A percentile compares a stretch with the other conserved stretches of the same genome.
Conservation (phyloP, 2,329 filamentous ascomycete species). For the Hymenoscyphus occultus region DNA sequence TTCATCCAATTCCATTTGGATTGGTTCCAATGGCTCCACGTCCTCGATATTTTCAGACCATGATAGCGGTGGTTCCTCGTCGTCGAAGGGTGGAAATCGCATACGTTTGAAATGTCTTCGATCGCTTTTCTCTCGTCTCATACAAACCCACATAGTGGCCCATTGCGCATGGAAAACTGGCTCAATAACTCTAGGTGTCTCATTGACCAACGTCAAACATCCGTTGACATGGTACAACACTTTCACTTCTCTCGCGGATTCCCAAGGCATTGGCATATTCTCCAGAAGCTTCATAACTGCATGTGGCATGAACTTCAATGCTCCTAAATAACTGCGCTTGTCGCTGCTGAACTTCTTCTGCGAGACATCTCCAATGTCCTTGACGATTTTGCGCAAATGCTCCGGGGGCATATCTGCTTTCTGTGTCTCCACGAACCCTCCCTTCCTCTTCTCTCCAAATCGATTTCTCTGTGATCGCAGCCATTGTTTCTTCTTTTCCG, state of each 20-base stretch:
- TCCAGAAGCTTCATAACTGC: slow-evolving; percentile 95
- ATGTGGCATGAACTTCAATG: slow-evolving; percentile 98
- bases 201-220: slow-evolving; percentile 94
- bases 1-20: slow-evolving; percentile 97
- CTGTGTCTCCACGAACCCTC: slow-evolving; percentile 94
- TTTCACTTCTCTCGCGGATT: slow-evolving; percentile 92
- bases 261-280: slow-evolving; percentile 99
- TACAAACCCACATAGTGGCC: slow-evolving; percentile 99
- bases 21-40: slow-evolving; percentile 93
- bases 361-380: slow-evolving; percentile 97
- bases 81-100: slow-evolving; percentile 97
- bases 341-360: slow-evolving; percentile 99
- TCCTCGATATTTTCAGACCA: slow-evolving; percentile 99
- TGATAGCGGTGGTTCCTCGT: slow-evolving; percentile 94
- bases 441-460: slow-evolving; percentile 95
- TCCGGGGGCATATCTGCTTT: slow-evolving; percentile 99
- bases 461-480: slow-evolving; percentile 84
- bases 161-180: slow-evolving; percentile 97
- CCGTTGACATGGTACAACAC: slow-evolving; percentile 98
- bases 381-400: slow-evolving; percentile 96
- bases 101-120: slow-evolving; percentile 96
- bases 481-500: slow-evolving; percentile 99
- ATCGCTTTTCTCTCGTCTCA: slow-evolving; percentile 97
- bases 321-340: slow-evolving; percentile 95
- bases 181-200: slow-evolving; percentile 93